Evolutionary conservation across 1,139 yeast genomes (phyloP).

Genomic region (Pichia terricola): DNA sequence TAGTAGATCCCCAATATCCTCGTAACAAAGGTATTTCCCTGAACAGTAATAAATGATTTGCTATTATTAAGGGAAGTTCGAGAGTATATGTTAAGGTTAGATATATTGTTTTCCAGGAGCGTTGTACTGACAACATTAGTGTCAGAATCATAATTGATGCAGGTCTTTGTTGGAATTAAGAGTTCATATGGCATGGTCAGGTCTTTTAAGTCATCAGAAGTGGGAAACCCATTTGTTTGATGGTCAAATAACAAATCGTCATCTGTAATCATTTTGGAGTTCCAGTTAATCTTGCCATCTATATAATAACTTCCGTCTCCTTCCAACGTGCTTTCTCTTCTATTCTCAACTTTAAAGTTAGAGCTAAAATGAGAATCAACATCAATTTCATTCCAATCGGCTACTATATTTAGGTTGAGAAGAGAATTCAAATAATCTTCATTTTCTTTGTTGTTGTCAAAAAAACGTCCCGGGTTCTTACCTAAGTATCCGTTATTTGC

Average conservation of each 20-base stretch:
- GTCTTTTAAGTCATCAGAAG: background rate
- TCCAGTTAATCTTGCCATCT: slow-evolving; percentile 6
- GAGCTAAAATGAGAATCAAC: background rate
- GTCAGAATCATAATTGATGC: slow-evolving; percentile 1
- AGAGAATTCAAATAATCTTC: slow-evolving; percentile 6
- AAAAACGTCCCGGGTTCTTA: slow-evolving; percentile 8
- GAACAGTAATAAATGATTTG: slow-evolving; percentile 4
- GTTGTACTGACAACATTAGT: background rate
- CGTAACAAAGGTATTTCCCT: slow-evolving; percentile 4
- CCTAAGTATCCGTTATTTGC: slow-evolving; percentile 13
- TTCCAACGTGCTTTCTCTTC: background rate
- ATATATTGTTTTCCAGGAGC: slow-evolving; percentile 5
- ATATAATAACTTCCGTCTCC: slow-evolving; percentile 6
- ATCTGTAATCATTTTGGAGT: background rate
- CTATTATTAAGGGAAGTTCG: background rate
- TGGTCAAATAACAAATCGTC: background rate
- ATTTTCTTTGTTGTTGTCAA: slow-evolving; percentile 2
- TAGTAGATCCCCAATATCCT: slow-evolving; percentile 39
- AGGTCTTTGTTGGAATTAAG: slow-evolving; percentile 1
- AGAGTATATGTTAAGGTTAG: slow-evolving; percentile 6
- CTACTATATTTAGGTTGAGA: slow-evolving; percentile 1
- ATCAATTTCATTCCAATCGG: background rate
- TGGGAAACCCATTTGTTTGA: background rate
- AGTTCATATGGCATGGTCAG: slow-evolving; percentile 4
- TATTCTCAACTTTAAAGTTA: background rate